A percentile compares a stretch with the other conserved stretches of the same genome.
phyloP scores from a whole-genome alignment of 108 stramenopile genomes.

The Epipyxis sp. region DNA sequence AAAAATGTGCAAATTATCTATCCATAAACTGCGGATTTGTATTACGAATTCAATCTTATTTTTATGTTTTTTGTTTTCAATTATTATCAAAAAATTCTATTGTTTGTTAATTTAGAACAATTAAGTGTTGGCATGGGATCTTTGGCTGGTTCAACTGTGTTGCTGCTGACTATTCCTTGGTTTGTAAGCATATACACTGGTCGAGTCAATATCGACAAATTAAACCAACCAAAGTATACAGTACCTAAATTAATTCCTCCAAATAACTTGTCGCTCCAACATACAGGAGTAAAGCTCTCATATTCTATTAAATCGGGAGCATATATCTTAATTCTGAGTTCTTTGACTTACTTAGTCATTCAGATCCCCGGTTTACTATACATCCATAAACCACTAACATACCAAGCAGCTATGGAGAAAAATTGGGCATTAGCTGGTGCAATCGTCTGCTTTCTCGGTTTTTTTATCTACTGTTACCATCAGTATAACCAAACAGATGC shows the following conservation, averaged over 20 bases:
- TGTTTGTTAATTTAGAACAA: conserved; percentile 55
- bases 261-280: conserved; percentile 21
- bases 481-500: conserved; percentile 8
- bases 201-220: conserved; percentile 72
- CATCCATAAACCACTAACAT: conserved; percentile 37
- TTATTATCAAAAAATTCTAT: too few species aligned
- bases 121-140: conserved; percentile 90
- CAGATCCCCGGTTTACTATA: conserved; percentile 60
- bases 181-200: conserved; percentile 72
- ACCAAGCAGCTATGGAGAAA: conserved; percentile 45
- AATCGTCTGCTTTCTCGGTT: conserved; percentile 62
- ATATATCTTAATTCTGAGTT: conserved; percentile 71
- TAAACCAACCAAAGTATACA: conserved; percentile 38
- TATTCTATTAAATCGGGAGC: conserved; percentile 58
- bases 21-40: too few species aligned
- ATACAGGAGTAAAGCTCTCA: conserved; percentile 64
- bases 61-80: too few species aligned
- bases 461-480: conserved; percentile 73
- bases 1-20: too few species aligned
- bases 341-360: conserved; percentile 79
- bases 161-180: conserved; percentile 87
- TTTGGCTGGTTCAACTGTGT: conserved; percentile 90
- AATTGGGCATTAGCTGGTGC: conserved; percentile 70
- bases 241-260: conserved; percentile 28
- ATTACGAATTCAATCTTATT: too few species aligned